phyloP scores from a whole-genome alignment of 345 rosid species.

The Clarkia xantiana region DNA sequence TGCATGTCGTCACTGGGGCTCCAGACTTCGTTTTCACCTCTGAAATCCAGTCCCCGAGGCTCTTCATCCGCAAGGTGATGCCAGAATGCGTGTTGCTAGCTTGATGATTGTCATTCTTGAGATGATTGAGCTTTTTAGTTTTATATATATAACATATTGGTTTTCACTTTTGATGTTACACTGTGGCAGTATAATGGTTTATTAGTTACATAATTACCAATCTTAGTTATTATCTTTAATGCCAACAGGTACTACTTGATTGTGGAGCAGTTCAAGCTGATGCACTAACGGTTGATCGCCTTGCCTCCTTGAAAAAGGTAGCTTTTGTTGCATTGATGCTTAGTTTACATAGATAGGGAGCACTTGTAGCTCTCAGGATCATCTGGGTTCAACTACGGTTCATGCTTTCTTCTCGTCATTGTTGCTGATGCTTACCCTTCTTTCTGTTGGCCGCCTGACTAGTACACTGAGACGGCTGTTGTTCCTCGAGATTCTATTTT shows the following conservation, averaged over 20 bases:
- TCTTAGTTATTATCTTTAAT: no score
- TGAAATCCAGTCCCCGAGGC: conserved; percentile 73
- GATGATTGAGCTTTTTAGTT: no score
- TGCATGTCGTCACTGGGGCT: conserved; percentile 92
- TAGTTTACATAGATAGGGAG: not conserved
- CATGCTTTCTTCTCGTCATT: no score
- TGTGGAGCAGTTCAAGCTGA: conserved; percentile 99
- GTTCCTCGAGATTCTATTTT: conserved; percentile 73
- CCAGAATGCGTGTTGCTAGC: not conserved
- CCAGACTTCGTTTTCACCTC: conserved; percentile 96
- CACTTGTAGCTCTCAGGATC: conserved; percentile 13
- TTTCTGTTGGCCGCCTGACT: not conserved
- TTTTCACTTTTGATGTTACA: no score
- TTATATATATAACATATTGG: no score
- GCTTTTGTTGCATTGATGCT: not conserved
- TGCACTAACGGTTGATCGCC: conserved; percentile 98
- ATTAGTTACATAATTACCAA: no score
- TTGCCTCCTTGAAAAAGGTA: conserved; percentile 92
- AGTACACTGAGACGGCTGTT: conserved; percentile 97
- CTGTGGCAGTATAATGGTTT: no score
- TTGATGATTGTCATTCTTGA: not conserved
- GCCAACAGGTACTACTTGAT: conserved; percentile 58
- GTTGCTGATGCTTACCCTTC: no score
- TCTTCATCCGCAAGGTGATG: conserved; percentile 72
- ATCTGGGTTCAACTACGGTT: not conserved